These are phyloP conservation scores for Suillus placidus DNA, from an alignment of 768 basidiomycete genomes.

Conservation along the genomic window DNA sequence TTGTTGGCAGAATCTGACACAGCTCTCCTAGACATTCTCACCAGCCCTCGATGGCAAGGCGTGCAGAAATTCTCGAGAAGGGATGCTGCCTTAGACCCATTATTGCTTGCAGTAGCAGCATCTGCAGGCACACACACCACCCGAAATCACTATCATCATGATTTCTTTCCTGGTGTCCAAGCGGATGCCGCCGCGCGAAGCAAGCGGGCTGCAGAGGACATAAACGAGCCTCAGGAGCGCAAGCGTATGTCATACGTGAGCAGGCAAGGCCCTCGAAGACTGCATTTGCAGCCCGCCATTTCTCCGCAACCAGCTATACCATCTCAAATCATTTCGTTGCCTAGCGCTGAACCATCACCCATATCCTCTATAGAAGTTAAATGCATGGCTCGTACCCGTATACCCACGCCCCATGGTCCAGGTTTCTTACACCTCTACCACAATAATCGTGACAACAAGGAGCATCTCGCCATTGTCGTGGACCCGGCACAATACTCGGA, in stretches of 20 bases:
- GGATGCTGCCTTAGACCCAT: slow-evolving; percentile 76
- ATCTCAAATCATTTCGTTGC: slow-evolving; percentile 2
- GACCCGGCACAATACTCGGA: slow-evolving; percentile 83
- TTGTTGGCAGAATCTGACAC: slow-evolving; percentile 49
- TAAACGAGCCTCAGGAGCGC: slow-evolving; percentile 39
- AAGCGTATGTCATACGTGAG: slow-evolving; percentile 66
- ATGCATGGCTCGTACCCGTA: slow-evolving; percentile 96
- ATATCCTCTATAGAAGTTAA: slow-evolving; percentile 58
- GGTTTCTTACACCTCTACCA: slow-evolving; percentile 94
- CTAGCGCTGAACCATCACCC: not conserved
- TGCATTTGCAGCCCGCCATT: slow-evolving; percentile 43
- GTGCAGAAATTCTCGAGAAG: slow-evolving; percentile 49
- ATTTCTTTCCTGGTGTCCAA: slow-evolving; percentile 58
- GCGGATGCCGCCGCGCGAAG: slow-evolving; percentile 45
- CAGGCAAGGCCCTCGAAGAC: slow-evolving; percentile 72
- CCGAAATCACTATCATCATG: slow-evolving; percentile 85
- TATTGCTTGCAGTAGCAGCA: slow-evolving; percentile 75
- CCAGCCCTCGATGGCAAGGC: slow-evolving; percentile 52
- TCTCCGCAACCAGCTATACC: slow-evolving; percentile 26
- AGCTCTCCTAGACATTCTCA: slow-evolving; percentile 67
- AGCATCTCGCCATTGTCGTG: slow-evolving; percentile 94
- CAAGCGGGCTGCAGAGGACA: slow-evolving; percentile 51
- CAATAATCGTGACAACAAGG: slow-evolving; percentile 89
- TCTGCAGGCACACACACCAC: slow-evolving; percentile 79
- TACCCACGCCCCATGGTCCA: slow-evolving; percentile 94